phyloP scores from a whole-genome alignment of 129 eudicot species.

The Ambrosia artemisiifolia region DNA sequence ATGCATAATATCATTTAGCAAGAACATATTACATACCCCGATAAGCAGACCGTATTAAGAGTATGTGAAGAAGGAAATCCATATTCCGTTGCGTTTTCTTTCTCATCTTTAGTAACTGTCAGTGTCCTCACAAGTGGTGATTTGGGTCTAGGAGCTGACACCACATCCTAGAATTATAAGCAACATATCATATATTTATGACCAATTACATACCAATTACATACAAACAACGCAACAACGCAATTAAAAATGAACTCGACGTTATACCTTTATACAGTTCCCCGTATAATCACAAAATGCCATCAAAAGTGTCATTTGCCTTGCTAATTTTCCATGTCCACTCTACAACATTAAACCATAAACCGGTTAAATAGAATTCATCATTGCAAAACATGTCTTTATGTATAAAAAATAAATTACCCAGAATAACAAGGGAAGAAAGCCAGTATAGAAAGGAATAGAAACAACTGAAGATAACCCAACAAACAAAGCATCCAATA shows the following conservation, averaged over 20 bases:
- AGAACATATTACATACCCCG: slow-evolving; percentile 76
- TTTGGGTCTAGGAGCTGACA: slow-evolving; percentile 93
- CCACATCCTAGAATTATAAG: slow-evolving; percentile 73
- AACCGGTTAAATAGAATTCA: slow-evolving; percentile 5
- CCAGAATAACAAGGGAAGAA: slow-evolving; percentile 97
- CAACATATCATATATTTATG: slow-evolving; percentile 9
- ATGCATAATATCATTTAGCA: neutral
- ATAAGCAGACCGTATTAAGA: slow-evolving; percentile 93
- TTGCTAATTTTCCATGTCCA: slow-evolving; percentile 96
- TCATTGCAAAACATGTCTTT: neutral
- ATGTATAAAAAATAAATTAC: slow-evolving; percentile 41
- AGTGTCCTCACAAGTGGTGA: slow-evolving; percentile 84
- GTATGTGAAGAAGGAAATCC: slow-evolving; percentile 99
- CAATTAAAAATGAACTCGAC: neutral
- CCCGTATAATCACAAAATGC: slow-evolving; percentile 91
- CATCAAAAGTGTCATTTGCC: slow-evolving; percentile 91
- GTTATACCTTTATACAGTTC: slow-evolving; percentile 78
- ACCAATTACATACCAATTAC: neutral
- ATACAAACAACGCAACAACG: neutral
- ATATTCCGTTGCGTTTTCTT: slow-evolving; percentile 86
- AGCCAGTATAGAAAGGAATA: slow-evolving; percentile 93
- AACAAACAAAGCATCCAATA: slow-evolving; percentile 68
- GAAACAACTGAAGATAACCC: slow-evolving; percentile 89
- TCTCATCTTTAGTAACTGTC: slow-evolving; percentile 83
- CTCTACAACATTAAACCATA: slow-evolving; percentile 54